Evolutionary conservation across 257 asterid genomes (phyloP).

Genomic region (Nyctanthes arbortristis): DNA sequence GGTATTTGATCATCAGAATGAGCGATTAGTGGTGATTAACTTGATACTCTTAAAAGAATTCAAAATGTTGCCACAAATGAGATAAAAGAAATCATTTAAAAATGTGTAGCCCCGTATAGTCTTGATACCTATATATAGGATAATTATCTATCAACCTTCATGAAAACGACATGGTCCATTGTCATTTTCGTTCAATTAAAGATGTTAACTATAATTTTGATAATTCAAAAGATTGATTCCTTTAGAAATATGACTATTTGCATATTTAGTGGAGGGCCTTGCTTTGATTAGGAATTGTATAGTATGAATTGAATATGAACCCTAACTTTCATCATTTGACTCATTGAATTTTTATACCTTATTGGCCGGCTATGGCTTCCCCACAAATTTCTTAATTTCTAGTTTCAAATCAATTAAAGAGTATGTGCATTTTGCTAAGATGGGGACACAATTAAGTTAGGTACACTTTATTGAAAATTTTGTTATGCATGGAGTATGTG

Average conservation of each 20-base stretch:
- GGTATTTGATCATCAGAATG: too few species aligned
- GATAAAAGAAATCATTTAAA: background rate
- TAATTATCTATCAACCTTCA: conserved; percentile 20
- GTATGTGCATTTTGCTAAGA: conserved; percentile 25
- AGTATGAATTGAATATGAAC: conserved; percentile 23
- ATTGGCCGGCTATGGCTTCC: conserved; percentile 35
- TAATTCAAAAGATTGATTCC: background rate
- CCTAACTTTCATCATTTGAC: conserved; percentile 30
- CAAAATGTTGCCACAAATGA: background rate
- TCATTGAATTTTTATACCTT: conserved; percentile 37
- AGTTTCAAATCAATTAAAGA: conserved; percentile 31
- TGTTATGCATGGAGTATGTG: too few species aligned
- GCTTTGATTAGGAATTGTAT: conserved; percentile 36
- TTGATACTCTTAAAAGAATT: background rate
- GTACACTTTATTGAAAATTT: conserved; percentile 16
- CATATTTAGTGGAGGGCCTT: conserved; percentile 49
- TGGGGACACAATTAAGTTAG: conserved; percentile 33
- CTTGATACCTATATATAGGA: background rate
- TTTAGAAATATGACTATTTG: conserved; percentile 15
- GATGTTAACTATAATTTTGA: background rate
- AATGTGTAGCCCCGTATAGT: background rate
- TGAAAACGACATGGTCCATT: conserved; percentile 14
- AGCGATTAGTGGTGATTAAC: background rate
- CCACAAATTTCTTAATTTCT: conserved; percentile 27
- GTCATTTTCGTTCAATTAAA: background rate